phyloP scores from a whole-genome alignment of 495 filamentous ascomycete genomes.

The Penicillium waksmanii region DNA sequence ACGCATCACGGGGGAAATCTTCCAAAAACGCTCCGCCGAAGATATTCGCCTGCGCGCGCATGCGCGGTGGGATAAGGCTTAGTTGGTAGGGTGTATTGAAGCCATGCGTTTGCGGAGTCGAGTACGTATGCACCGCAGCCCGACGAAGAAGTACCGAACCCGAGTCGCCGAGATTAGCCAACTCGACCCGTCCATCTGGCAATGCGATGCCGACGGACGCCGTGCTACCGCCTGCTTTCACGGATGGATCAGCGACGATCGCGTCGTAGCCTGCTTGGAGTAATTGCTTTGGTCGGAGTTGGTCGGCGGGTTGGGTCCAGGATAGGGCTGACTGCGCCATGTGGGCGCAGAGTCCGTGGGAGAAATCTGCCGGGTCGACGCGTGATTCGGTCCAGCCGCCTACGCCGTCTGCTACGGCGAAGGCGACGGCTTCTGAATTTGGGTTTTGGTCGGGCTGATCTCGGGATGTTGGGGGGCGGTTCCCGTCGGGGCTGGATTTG shows the following conservation, averaged over 20 bases:
- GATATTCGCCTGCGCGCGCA: slow-evolving; percentile 72
- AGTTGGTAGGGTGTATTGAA: slow-evolving; percentile 98
- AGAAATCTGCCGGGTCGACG: slow-evolving; percentile 93
- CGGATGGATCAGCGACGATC: slow-evolving; percentile 70
- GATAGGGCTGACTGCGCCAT: slow-evolving; percentile 76
- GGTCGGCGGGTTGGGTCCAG: slow-evolving; percentile 40
- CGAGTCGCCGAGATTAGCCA: slow-evolving; percentile 98
- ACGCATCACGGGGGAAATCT: slow-evolving; percentile 85
- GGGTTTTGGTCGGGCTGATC: slow-evolving; percentile 24
- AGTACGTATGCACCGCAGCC: slow-evolving; percentile 80
- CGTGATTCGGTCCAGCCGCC: slow-evolving; percentile 91
- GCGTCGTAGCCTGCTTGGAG: slow-evolving; percentile 82
- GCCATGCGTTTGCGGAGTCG: slow-evolving; percentile 87
- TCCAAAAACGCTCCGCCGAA: slow-evolving; percentile 81
- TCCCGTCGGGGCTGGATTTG: too few relatives aligned
- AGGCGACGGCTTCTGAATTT: slow-evolving; percentile 56
- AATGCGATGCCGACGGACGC: slow-evolving; percentile 79
- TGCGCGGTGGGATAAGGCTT: slow-evolving; percentile 78
- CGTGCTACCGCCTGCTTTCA: slow-evolving; percentile 86
- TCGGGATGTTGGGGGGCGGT: slow-evolving; percentile 16
- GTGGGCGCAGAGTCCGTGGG: slow-evolving; percentile 89
- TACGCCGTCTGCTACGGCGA: slow-evolving; percentile 92
- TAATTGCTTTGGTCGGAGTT: slow-evolving; percentile 67
- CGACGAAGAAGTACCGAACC: slow-evolving; percentile 84
- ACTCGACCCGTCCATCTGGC: slow-evolving; percentile 71